Evolutionary conservation across 1,139 yeast genomes (phyloP), one percentile per base, ranked within the genome.

Genomic region (Saccharomyces hybrid): DNA sequence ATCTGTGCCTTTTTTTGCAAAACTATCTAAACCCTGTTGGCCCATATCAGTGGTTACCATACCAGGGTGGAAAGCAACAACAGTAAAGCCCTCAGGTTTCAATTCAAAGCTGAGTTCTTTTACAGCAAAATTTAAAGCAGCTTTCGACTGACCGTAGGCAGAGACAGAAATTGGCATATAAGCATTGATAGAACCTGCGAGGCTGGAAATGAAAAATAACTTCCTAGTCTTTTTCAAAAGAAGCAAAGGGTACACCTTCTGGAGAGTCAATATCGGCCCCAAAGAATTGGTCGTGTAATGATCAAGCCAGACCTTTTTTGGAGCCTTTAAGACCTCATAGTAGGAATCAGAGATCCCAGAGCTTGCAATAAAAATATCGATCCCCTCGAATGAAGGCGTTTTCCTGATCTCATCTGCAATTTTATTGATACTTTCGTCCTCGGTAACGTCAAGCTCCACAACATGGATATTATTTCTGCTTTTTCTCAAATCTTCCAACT

Each of bases 61-160:
- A 47, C 76, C 75, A 1, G 76, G 75, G 54, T 66, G 69, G 12
- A 71, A 48, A 16, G 70, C 63, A 9, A 65, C 57, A 6, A 71
- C 62, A 3, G 59, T 62, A 51, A 66, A 65, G 1, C 61, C 64
- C 26, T 70, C 68, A 0, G 48, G 54, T 16, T 57, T 57, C 19
- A 63, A 56, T 51, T 71, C 73, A 24, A 29, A 42, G 28, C 67
- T 60, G 47, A 72, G 52, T 12, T 61, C 61, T 34, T 59, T 63
- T 9, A 61, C 60, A 4, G 64, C 49, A 47, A 61, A 69, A 61
- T 71, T 72, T 54, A 72, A 50, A 0, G 73, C 73, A 14, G 75
- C 74, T 55, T 73, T 73, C 24, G 75, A 70, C 29, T 62, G 61
- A 12, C 75, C 75, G 56, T 73, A 73, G 4, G 70, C 71, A 29